phyloP scores from a whole-genome alignment of 352 stramenopile species.

The Globisporangium alternatum region DNA sequence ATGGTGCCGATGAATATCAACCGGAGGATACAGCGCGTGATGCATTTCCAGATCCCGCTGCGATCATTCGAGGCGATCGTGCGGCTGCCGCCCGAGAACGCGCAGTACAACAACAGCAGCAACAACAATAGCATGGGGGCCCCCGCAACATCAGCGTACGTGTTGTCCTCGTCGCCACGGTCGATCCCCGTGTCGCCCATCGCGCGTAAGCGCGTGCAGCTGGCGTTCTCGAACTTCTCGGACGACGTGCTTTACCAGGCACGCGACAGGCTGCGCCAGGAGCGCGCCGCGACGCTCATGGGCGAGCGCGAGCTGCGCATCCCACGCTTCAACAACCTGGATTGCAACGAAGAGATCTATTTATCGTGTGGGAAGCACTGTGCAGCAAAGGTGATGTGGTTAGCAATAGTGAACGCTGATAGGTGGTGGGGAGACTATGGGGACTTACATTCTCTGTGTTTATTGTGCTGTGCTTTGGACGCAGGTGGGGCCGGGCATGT shows the following conservation, averaged over 20 bases:
- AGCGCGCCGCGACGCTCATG: constrained; percentile 67
- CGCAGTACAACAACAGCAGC: constrained; percentile 27
- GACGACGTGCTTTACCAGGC: constrained; percentile 84
- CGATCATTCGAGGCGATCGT: constrained; percentile 84
- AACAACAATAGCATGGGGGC: not conserved
- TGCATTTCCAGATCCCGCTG: constrained; percentile 86
- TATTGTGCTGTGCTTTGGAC: not conserved
- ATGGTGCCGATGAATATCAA: constrained; percentile 82
- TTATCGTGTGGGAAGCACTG: constrained; percentile 83
- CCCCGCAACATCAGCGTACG: constrained; percentile 11
- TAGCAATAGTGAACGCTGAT: not conserved
- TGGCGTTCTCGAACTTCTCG: constrained; percentile 81
- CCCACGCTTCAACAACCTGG: constrained; percentile 71
- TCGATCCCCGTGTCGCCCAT: constrained; percentile 83
- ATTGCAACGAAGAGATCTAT: constrained; percentile 85
- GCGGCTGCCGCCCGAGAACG: constrained; percentile 47
- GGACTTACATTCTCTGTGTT: not conserved
- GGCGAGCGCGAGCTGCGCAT: constrained; percentile 54
- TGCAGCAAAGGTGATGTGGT: constrained; percentile 53
- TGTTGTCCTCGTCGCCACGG: constrained; percentile 57
- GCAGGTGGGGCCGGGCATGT: constrained; percentile 59
- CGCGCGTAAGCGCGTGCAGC: constrained; percentile 64
- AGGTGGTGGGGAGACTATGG: not conserved
- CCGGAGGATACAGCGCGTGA: constrained; percentile 82
- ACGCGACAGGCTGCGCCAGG: constrained; percentile 69